Evolutionary conservation across 345 rosid species (phyloP), one percentile per base, ranked within the genome.

Genomic region (Theobroma cacao): DNA sequence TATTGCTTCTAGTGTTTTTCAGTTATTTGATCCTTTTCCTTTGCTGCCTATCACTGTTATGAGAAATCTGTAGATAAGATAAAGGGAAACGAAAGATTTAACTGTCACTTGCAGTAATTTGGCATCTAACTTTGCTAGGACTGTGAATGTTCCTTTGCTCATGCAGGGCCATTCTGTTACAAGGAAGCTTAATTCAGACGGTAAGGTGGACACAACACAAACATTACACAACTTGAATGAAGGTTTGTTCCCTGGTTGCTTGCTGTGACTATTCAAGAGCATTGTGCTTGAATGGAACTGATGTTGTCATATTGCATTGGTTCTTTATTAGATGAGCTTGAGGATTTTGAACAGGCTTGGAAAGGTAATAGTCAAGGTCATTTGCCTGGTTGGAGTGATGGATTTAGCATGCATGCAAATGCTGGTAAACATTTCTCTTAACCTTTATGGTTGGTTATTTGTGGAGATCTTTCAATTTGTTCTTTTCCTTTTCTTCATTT

Each of bases 121-220:
- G 48, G 3, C 18, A 4, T 76, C 4, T 61, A 13, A 58, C 17
- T 47, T 76, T 53, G 24, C 58, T 31, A 36, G 47, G 48, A 50
- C 63, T 79, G 78, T 76, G 55, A 43, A 40, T 24, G 10, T 52
- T 67, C 12, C 18, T 22, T 77, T 78, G 70, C 72, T 61, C 74
- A 4, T 82, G 58, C 65, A 95, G 98, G 98, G 95, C 56, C 98
- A 91, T 80, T 89, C 98, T 0, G 84, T 93, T 53, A 87, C 89
- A 40, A 89, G 92, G 86, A 95, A 90, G 82, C 93, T 95, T 14
- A 84, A 83, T 75, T 76, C 93, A 17, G 89, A 86, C 74, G 98
- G 98, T 62, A 89, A 90, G n/a, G 95, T 92, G 83, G 94, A 93
- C 43, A 84, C 92, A 22, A 40, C 80, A 78, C 98, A 93, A 77